Base-by-base conservation (phyloP, 768 basidiomycete species). In the Pulveroboletus sp. region DNA sequence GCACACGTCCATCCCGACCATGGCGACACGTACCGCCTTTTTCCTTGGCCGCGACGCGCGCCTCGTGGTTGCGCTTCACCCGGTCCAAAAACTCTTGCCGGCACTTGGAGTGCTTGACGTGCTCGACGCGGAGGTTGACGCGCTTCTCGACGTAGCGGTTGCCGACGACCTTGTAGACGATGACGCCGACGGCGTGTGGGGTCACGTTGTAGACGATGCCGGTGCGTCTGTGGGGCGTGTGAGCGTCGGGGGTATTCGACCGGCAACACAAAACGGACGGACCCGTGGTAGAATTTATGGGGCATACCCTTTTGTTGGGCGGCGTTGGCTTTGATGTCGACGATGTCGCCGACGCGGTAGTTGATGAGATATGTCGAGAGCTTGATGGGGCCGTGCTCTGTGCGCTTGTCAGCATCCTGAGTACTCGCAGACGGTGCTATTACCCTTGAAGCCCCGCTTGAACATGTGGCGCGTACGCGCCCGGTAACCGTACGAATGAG, bases 401-500 rank as follows among this genome's bases (percentile, higher is more conserved):
- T 30, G 36, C 22, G 17, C 43, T 38, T 16, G 48, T 55, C n/a
- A 51, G 50, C 22, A 46, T 46, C 29, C 22, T n/a, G 9, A 16
- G 23, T 17, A 38, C 3, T 56, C 26, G 56, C 36, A 59, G 52
- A 42, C 46, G 35, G 27, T 0, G 1, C 40, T 55, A 42, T 63
- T 72, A 94, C 93, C 84, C 83, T 95, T 95, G 87, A 98, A 97
- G 67, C 85, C 88, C 78, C 89, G 81, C 84, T 90, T 93, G 89
- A 99, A 98, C 94, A 98, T 96, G 78, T 94, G 79, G 85, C 95
- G 93, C 86, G 95, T 98, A 64, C 95, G 93, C 89, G 95, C 95
- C 71, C 95, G 87, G 80, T 94, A 91, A 91, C 95, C 95, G 83
- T 86, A 99, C 50, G 95, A 97, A 91, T 97, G 93, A 79, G 95